phyloP scores from a whole-genome alignment of 257 asterid species.

The Nicotiana noctiflora region DNA sequence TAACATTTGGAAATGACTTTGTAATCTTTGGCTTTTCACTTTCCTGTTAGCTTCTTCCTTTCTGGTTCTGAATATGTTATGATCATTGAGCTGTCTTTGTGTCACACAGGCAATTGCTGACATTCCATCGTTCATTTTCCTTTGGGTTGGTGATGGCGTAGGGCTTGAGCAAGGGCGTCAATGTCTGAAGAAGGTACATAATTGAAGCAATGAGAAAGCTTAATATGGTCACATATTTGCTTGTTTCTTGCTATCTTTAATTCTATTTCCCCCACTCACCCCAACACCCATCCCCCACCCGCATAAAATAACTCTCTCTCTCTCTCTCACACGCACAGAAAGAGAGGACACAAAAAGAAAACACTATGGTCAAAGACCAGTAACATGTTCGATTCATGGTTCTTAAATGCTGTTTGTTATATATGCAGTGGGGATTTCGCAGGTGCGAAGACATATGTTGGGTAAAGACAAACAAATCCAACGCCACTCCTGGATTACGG shows the following conservation, averaged over 20 bases:
- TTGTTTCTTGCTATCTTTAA: too few relatives aligned
- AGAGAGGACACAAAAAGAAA: too few relatives aligned
- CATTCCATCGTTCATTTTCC: constrained; percentile 96
- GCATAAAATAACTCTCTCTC: too few relatives aligned
- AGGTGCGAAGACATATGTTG: constrained; percentile 99
- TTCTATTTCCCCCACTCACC: too few relatives aligned
- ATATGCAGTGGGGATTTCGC: constrained; percentile 92
- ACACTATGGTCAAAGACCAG: too few relatives aligned
- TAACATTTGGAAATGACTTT: too few relatives aligned
- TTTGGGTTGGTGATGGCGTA: constrained; percentile 99
- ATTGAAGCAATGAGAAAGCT: constrained; percentile 1
- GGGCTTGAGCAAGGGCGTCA: constrained; percentile 99
- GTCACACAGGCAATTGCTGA: constrained; percentile 79
- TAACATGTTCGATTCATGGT: too few relatives aligned
- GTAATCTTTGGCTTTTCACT: neutral
- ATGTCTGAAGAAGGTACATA: constrained; percentile 86
- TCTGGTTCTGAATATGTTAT: constrained; percentile 8
- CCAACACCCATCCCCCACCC: too few relatives aligned
- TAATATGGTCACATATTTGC: neutral
- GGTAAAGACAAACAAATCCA: constrained; percentile 94
- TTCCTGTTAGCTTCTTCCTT: neutral
- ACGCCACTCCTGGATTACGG: constrained; percentile 91
- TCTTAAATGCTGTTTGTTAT: too few relatives aligned
- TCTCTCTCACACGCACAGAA: too few relatives aligned
- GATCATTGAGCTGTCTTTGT: neutral